Percentiles rank a stretch among this genome's conserved stretches.
phyloP scores from a whole-genome alignment of 306 rosid genomes.

The Glycyrrhiza uralensis region DNA sequence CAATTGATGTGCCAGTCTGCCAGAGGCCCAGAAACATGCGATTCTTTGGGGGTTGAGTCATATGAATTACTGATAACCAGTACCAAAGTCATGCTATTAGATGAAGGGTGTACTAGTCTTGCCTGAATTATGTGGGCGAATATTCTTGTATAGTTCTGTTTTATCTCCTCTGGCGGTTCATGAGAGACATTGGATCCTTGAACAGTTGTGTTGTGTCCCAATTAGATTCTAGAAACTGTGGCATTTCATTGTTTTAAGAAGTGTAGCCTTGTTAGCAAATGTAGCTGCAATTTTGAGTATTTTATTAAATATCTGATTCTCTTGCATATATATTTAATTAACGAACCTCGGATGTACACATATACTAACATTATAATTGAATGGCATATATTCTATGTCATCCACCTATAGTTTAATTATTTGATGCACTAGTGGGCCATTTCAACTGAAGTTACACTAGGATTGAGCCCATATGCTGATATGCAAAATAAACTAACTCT shows the following conservation, averaged over 20 bases:
- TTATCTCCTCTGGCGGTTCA: constrained; percentile 31
- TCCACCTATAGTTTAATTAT: constrained; percentile 23
- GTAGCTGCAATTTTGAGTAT: neutral
- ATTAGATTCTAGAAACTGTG: constrained; percentile 30
- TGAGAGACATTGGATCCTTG: constrained; percentile 36
- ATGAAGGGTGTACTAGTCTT: constrained; percentile 13
- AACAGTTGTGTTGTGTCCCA: constrained; percentile 29
- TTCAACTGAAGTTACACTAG: constrained; percentile 7
- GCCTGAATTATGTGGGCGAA: constrained; percentile 33
- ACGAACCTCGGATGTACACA: neutral
- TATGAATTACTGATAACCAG: constrained; percentile 8
- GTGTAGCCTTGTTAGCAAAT: neutral
- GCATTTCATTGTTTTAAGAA: too few relatives aligned
- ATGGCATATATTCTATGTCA: neutral
- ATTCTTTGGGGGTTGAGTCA: constrained; percentile 18
- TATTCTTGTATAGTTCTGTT: constrained; percentile 40
- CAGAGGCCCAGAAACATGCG: neutral
- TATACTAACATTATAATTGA: constrained; percentile 15
- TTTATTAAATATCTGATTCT: neutral
- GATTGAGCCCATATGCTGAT: too few relatives aligned
- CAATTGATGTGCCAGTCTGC: neutral
- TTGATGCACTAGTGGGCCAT: constrained; percentile 27
- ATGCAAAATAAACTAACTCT: neutral
- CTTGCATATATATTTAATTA: neutral
- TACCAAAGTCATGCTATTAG: neutral